Evolutionary conservation across 1,284 basidiomycete species (phyloP), one percentile per base, ranked within the genome.

Genomic region (Trametes versicolor): DNA sequence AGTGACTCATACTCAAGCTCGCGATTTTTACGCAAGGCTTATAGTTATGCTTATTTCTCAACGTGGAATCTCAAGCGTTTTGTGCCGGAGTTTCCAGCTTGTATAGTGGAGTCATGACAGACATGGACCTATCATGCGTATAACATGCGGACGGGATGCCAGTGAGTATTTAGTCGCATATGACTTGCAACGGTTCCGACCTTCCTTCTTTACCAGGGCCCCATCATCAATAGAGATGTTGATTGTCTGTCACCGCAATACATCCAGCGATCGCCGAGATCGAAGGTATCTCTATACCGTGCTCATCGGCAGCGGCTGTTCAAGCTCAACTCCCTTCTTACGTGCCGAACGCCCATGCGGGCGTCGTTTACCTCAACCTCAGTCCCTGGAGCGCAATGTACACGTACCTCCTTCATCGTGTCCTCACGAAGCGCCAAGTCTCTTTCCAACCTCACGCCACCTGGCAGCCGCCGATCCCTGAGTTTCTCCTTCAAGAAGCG

Each of bases 401-500:
- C 41, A 51, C 48, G 48, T 39, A 43, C 39, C 25, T 23, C 37
- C 21, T 34, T 32, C 29, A 9, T 13, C 37, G 37, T n/a, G 34
- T 43, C 48, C 17, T 57, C 27, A 13, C 27, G 29, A 19, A 47
- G 39, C 61, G 48, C 37, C 41, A 47, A 52, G 39, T 32, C 39
- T 52, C 48, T 23, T 15, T 45, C 39, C 61, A 39, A 17, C 29
- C 8, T 29, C 50, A 61, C 45, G 34, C 19, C 12, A 29, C 10
- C 15, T 21, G 27, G 25, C 29, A 62, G 32, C 54, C 55, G 61
- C 48, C 49, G 48, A 57, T 57, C 48, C 54, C 54, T 45, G 37
- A 57, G 27, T 45, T 56, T 51, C 48, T 57, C 54, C 53, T 56
- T 52, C 37, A 12, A 49, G 58, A 45, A 53, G 58, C n/a, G 13